Percentiles rank a stretch among this genome's conserved stretches.
phyloP scores from a whole-genome alignment of 2,329 filamentous ascomycete species.

The Exophiala phaeomuriformis region DNA sequence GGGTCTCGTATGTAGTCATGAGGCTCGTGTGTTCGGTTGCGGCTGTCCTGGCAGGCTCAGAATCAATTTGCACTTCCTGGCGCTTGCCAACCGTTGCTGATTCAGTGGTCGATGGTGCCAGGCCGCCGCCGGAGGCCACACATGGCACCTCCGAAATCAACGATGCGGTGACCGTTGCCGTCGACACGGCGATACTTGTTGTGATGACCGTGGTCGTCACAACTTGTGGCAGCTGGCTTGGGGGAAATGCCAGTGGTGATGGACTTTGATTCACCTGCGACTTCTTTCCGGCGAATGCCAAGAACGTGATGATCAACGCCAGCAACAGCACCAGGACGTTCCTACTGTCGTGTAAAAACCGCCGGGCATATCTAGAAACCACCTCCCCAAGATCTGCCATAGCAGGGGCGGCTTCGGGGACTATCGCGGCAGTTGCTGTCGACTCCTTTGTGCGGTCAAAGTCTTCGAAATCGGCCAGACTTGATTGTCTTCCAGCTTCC shows the following conservation, averaged over 20 bases:
- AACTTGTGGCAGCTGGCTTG: conserved; percentile 3
- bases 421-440: background rate
- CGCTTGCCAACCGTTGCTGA: background rate
- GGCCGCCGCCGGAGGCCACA: background rate
- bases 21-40: background rate
- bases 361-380: conserved; percentile 47
- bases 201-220: conserved; percentile 15
- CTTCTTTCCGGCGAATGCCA: conserved; percentile 27
- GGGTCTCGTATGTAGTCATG: background rate
- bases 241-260: background rate
- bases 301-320: conserved; percentile 37
- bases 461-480: conserved; percentile 26
- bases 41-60: background rate
- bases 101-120: background rate
- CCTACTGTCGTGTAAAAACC: conserved; percentile 46
- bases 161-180: conserved; percentile 9
- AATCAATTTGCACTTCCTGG: background rate
- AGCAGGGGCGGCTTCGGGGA: conserved; percentile 3
- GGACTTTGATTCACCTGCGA: background rate
- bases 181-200: conserved; percentile 9
- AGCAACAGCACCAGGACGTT: conserved; percentile 48
- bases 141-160: background rate
- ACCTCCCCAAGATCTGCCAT: conserved; percentile 42
- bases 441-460: conserved; percentile 9
- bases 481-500: conserved; percentile 7